A percentile compares a stretch with the other conserved stretches of the same genome.
Evolutionary conservation across 2,329 filamentous ascomycete species (phyloP).

Genomic region (Didymella arachidicola): DNA sequence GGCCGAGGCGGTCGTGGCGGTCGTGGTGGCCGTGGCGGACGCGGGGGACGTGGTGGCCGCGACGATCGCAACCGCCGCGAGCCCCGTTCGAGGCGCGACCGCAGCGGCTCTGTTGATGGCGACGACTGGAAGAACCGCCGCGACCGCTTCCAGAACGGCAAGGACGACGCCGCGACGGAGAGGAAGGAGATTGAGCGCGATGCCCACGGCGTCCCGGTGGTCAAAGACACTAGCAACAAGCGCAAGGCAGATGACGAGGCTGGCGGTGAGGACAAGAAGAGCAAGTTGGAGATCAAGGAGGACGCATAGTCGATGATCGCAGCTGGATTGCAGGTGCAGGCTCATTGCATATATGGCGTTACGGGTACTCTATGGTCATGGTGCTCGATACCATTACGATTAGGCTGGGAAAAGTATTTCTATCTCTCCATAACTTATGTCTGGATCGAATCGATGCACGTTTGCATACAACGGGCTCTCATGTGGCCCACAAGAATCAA

Average conservation of each 20-base stretch:
- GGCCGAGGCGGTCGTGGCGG: slow-evolving; percentile 31
- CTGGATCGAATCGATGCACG: not conserved
- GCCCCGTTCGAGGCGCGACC: slow-evolving; percentile 35
- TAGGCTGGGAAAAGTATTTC: slow-evolving; percentile 8
- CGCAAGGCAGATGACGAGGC: slow-evolving; percentile 42
- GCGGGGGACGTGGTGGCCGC: slow-evolving; percentile 37
- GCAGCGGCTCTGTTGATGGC: slow-evolving; percentile 34
- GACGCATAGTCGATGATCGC: slow-evolving; percentile 30
- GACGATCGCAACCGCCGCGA: slow-evolving; percentile 31
- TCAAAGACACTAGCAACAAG: slow-evolving; percentile 45
- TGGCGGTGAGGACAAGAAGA: slow-evolving; percentile 39
- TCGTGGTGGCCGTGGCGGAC: slow-evolving; percentile 41
- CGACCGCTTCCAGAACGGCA: slow-evolving; percentile 47
- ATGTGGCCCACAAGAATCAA: no score
- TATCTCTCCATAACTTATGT: not conserved
- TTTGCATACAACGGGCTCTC: not conserved
- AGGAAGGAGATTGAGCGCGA: slow-evolving; percentile 35
- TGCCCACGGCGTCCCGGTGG: slow-evolving; percentile 37
- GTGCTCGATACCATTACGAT: slow-evolving; percentile 8
- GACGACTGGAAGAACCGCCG: slow-evolving; percentile 42
- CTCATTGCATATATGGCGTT: slow-evolving; percentile 32
- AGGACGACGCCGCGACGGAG: slow-evolving; percentile 34
- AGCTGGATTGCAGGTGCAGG: not conserved
- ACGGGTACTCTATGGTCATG: slow-evolving; percentile 60
- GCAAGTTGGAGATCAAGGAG: slow-evolving; percentile 48